These are phyloP conservation scores for Penicillium olsonii DNA, from an alignment of 2,329 filamentous ascomycete genomes.

Conservation along the genomic window DNA sequence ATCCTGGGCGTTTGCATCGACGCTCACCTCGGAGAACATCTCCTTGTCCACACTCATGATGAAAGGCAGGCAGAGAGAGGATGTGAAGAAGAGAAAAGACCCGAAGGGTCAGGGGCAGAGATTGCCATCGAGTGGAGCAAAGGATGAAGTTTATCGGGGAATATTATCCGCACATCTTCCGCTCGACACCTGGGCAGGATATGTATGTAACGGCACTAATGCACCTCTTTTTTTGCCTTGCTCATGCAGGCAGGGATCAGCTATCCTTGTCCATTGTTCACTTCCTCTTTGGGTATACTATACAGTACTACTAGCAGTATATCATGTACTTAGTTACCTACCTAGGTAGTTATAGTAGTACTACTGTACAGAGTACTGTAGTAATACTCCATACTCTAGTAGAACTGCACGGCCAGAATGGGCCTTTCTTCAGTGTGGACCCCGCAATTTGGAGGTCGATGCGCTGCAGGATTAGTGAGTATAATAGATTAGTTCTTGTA, in stretches of 20 bases:
- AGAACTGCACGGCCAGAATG: too few relatives aligned
- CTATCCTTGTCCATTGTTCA: background rate
- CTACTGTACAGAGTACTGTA: too few relatives aligned
- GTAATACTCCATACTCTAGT: too few relatives aligned
- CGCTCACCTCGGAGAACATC: constrained; percentile 14
- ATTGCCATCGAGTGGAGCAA: constrained; percentile 2
- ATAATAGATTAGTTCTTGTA: too few relatives aligned
- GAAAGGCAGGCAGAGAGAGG: background rate
- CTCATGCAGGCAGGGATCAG: background rate
- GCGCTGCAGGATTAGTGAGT: too few relatives aligned
- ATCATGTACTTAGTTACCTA: too few relatives aligned
- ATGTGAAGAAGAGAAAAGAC: constrained; percentile 5
- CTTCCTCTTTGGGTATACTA: too few relatives aligned
- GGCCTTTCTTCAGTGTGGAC: too few relatives aligned
- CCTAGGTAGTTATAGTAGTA: too few relatives aligned
- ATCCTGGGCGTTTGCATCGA: constrained; percentile 22
- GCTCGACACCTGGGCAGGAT: too few relatives aligned
- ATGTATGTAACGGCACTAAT: background rate
- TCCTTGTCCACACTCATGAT: constrained; percentile 11
- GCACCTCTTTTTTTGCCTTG: background rate
- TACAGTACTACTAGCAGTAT: too few relatives aligned
- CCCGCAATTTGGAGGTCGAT: too few relatives aligned
- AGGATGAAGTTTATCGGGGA: constrained; percentile 2
- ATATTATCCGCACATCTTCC: background rate
- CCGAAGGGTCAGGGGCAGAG: background rate